These are phyloP conservation scores for Syzygium syzygioides DNA, from an alignment of 441 rosid species.

Conservation along the genomic window DNA sequence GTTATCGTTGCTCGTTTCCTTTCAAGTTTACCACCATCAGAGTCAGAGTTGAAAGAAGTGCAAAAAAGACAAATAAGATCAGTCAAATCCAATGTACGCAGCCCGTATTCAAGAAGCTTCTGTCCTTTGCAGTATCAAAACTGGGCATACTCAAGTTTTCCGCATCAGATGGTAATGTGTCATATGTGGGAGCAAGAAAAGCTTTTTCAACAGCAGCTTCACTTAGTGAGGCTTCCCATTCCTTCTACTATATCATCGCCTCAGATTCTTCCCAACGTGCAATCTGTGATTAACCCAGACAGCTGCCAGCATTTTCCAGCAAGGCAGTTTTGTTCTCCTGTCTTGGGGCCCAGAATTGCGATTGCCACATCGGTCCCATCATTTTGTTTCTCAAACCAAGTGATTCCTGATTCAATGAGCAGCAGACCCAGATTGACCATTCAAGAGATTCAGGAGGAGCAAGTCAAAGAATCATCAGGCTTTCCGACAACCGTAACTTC, in stretches of 20 bases:
- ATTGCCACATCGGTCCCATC: neutral
- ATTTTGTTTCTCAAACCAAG: neutral
- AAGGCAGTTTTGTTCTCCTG: neutral
- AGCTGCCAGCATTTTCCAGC: neutral
- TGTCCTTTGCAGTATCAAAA: neutral
- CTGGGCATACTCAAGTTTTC: neutral
- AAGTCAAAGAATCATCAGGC: neutral
- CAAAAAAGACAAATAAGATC: neutral
- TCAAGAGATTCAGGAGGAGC: neutral
- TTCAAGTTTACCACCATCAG: neutral
- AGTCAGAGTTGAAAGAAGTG: neutral
- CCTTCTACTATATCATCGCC: neutral
- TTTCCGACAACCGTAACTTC: neutral
- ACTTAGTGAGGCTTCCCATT: neutral
- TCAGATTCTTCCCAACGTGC: neutral
- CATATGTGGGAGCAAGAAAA: neutral
- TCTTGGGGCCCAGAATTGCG: neutral
- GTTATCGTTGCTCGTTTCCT: neutral
- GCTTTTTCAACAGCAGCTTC: neutral
- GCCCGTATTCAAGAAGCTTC: neutral
- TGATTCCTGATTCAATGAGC: neutral
- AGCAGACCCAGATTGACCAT: neutral
- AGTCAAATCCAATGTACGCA: neutral
- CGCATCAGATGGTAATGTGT: neutral
- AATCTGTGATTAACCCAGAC: neutral